phyloP scores from a whole-genome alignment of 768 basidiomycete genomes.

The Hygrocybe coccinea region DNA sequence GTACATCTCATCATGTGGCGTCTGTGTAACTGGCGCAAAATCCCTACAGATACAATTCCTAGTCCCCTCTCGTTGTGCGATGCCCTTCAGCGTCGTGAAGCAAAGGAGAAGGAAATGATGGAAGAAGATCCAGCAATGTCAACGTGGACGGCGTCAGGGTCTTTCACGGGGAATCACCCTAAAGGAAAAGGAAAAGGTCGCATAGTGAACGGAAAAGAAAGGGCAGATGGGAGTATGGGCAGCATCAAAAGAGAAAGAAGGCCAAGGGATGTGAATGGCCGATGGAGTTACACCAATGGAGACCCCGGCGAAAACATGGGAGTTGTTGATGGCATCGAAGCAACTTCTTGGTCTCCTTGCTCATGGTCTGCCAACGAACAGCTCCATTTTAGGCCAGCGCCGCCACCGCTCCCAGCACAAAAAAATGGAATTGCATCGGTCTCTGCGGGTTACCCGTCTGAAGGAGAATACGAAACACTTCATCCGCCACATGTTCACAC shows the following conservation, averaged over 20 bases:
- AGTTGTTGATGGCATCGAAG: conserved; percentile 5
- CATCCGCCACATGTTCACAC: conserved; percentile 11
- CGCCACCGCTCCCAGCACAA: conserved; percentile 6
- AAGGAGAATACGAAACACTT: conserved; percentile 18
- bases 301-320: neutral
- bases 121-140: conserved; percentile 54
- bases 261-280: conserved; percentile 12
- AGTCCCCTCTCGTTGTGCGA: conserved; percentile 52
- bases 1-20: conserved; percentile 28
- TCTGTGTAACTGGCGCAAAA: neutral
- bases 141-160: conserved; percentile 20
- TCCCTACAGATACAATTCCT: conserved; percentile 58
- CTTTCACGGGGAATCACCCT: conserved; percentile 21
- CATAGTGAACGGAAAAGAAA: conserved; percentile 32
- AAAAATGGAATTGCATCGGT: conserved; percentile 11
- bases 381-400: conserved; percentile 1
- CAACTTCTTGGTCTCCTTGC: conserved; percentile 4
- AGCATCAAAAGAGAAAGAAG: conserved; percentile 16
- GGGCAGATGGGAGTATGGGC: conserved; percentile 26
- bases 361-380: conserved; percentile 16
- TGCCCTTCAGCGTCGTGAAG: conserved; percentile 53
- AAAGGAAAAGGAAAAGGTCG: conserved; percentile 39
- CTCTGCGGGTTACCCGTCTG: conserved; percentile 4
- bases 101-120: conserved; percentile 51
- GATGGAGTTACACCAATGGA: conserved; percentile 2